Evolutionary conservation across 129 eudicot genomes (phyloP), one percentile per base, ranked within the genome.

Genomic region (Erigeron canadensis): DNA sequence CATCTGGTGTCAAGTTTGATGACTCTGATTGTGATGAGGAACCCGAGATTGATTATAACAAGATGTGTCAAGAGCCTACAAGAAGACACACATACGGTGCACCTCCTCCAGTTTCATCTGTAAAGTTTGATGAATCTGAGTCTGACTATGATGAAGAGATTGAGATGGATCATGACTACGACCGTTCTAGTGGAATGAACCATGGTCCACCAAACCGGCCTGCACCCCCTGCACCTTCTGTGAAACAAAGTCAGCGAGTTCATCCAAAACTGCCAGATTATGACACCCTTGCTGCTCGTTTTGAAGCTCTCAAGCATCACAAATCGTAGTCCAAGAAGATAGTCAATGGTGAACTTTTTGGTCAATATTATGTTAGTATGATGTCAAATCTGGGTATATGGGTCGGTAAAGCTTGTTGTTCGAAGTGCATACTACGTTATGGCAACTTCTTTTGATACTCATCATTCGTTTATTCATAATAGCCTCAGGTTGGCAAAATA

Each of bases 191-290:
- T 55, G 84, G 78, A 6, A 39, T 7, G 56, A 57, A 81, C 72
- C 60, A 51, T 38, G 80, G 77, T 41, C 91, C 91, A 69, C 96
- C 95, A 9, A 72, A 73, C 55, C 82, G 91, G 45, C 79, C 86
- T 63, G 89, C 97, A 34, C 97, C 89, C 18, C 73, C 65, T 10
- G 85, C 78, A 37, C 88, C 91, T 47, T 18, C 65, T 15, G 63
- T 18, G 69, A 48, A 56, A 66, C 80, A 85, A n/a, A 79, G 73
- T 60, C 84, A 83, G 42, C 86, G 94, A 17, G 91, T 86, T 67
- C 99, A 95, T 81, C 99, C 99, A 45, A 95, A 95, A 55, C 74
- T 95, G 77, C 99, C 99, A 41, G 99, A 95, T 73, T 95, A 88
- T 41, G 97, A 95, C 65, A 75, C 80, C 34, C 81, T 94, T 56